These are phyloP conservation scores for Aspergillus sp. DNA, from an alignment of 2,329 filamentous ascomycete species.

Conservation along the genomic window DNA sequence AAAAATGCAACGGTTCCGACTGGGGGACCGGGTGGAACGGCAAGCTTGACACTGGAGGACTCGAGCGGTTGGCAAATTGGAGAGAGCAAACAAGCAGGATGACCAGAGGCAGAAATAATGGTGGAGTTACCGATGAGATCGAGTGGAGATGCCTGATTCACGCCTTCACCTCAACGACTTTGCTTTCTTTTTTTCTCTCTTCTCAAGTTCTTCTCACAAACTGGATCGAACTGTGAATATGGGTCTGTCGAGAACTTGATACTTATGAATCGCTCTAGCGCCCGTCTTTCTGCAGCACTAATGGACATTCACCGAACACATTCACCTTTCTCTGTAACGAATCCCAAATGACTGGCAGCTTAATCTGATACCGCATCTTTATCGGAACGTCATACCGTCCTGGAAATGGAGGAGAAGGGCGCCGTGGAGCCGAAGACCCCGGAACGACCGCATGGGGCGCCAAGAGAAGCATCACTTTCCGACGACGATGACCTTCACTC, in stretches of 20 bases:
- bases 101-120: too few species aligned
- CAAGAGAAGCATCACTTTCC: neutral
- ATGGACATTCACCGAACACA: neutral
- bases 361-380: neutral
- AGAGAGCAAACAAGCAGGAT: neutral
- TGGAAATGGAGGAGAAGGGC: slow-evolving; percentile 9
- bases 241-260: neutral
- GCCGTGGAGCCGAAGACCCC: neutral
- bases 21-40: slow-evolving; percentile 6
- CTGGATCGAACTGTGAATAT: neutral
- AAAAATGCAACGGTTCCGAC: neutral
- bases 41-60: neutral
- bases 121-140: too few species aligned
- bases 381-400: neutral
- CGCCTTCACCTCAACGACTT: neutral
- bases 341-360: neutral
- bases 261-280: neutral
- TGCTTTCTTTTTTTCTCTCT: neutral
- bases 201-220: neutral
- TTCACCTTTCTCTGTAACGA: neutral
- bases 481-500: slow-evolving; percentile 19
- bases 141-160: too few species aligned
- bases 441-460: neutral
- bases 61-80: neutral
- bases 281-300: neutral